These are phyloP conservation scores for Arachis monticola DNA, from an alignment of 331 rosid species.

Conservation along the genomic window DNA sequence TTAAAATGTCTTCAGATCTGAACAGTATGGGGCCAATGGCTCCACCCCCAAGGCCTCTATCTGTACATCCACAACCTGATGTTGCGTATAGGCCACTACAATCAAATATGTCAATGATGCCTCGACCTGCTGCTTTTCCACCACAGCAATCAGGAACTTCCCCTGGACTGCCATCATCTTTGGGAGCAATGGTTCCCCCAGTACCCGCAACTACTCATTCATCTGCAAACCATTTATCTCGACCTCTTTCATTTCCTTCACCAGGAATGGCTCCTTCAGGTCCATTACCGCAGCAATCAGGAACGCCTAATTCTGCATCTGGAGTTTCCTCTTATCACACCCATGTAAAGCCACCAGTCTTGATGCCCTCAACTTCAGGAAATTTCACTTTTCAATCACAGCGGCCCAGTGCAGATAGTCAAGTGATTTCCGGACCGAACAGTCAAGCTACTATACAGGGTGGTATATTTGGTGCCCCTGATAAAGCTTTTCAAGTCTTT, in stretches of 20 bases:
- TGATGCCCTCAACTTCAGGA: conserved; percentile 55
- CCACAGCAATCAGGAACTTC: conserved; percentile 57
- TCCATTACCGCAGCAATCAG: conserved; percentile 57
- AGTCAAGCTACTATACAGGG: conserved; percentile 51
- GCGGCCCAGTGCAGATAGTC: conserved; percentile 55
- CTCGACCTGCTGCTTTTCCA: conserved; percentile 40
- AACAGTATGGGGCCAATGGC: conserved; percentile 58
- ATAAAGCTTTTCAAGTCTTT: conserved; percentile 60
- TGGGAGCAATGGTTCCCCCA: conserved; percentile 37
- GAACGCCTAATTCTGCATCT: conserved; percentile 55
- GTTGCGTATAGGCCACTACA: conserved; percentile 45
- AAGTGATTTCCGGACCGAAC: conserved; percentile 49
- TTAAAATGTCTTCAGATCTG: conserved; percentile 41
- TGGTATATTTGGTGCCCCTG: conserved; percentile 41
- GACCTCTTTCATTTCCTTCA: conserved; percentile 52
- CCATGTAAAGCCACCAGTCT: conserved; percentile 46
- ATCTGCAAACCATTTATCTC: conserved; percentile 48
- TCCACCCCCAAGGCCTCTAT: conserved; percentile 45
- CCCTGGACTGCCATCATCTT: conserved; percentile 46
- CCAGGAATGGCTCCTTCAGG: conserved; percentile 47
- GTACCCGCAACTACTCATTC: conserved; percentile 41
- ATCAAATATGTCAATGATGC: conserved; percentile 47
- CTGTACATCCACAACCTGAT: conserved; percentile 53
- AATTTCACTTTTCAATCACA: conserved; percentile 75
- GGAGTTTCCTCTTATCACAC: conserved; percentile 44